phyloP scores from a whole-genome alignment of 148 eudicot genomes.

The Rhododendron kiyosumense region DNA sequence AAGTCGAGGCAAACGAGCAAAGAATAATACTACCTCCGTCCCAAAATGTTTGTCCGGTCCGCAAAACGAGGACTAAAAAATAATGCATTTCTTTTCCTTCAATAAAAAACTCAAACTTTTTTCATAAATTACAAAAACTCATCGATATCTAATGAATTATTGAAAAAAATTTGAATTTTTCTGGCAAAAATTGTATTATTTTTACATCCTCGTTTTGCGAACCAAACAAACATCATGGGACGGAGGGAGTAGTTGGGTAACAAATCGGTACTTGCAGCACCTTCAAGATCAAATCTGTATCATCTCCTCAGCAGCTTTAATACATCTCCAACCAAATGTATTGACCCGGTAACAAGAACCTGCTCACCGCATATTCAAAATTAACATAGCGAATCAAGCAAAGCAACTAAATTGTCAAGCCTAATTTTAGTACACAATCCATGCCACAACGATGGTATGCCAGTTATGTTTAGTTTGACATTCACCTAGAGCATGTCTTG shows the following conservation, averaged over 20 bases:
- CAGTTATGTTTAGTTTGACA: background rate
- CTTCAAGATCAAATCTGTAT: slow-evolving; percentile 4
- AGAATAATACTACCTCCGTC: background rate
- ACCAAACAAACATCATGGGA: too few relatives aligned
- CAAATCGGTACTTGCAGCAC: background rate
- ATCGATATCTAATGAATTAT: too few relatives aligned
- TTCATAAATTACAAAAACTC: too few relatives aligned
- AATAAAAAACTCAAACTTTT: too few relatives aligned
- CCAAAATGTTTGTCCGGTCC: too few relatives aligned
- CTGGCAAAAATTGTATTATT: too few relatives aligned
- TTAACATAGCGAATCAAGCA: background rate
- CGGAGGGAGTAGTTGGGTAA: too few relatives aligned
- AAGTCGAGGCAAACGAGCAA: background rate
- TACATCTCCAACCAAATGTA: slow-evolving; percentile 88
- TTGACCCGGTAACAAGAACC: slow-evolving; percentile 91
- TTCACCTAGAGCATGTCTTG: background rate
- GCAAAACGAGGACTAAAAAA: too few relatives aligned
- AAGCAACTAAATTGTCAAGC: background rate
- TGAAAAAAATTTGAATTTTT: too few relatives aligned
- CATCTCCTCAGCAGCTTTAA: slow-evolving; percentile 56
- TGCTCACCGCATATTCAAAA: slow-evolving; percentile 7
- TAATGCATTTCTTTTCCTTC: too few relatives aligned
- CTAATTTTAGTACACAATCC: background rate
- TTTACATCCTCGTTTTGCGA: too few relatives aligned
- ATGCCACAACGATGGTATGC: too few relatives aligned